Evolutionary conservation across 2,329 filamentous ascomycete genomes (phyloP), one percentile per base, ranked within the genome.

Genomic region (Monosporascus ibericus): DNA sequence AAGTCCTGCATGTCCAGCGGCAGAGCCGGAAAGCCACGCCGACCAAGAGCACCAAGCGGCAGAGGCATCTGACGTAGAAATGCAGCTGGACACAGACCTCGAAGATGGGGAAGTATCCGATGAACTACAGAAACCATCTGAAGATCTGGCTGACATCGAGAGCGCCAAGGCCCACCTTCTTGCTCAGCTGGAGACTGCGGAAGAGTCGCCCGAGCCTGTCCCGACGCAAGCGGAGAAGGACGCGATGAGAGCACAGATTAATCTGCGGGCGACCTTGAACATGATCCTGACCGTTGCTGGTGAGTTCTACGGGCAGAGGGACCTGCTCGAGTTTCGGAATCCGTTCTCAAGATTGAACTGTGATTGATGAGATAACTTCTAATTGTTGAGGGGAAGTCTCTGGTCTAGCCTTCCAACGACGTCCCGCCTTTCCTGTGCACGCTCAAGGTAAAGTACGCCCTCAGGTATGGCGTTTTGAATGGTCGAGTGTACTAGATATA

Each of bases 271-370:
- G n/a, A 91, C 90, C 40, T 76, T 96, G 36, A 92, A 95, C 70
- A 95, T 95, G 90, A 89, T 96, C 50, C 75, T 96, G 60, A 94
- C 89, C 0, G 79, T 96, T 37, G 86, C 88, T 47, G 92, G 90
- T 61, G 91, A 96, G 70, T 84, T 88, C 59, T 97, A 92, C 70
- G 91, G 92, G 1, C 92, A 97, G 71, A 79, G 86, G 58, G 92
- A 97, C 69, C 71, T 96, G 56, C 78, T 96, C 48, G 84, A 88
- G 62, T 88, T 86, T 56, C 81, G 90, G 53, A 81, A 86, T 55
- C 80, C 80, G 4, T 84, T 83, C 61, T 46, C 42, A n/a, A 25
- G 42, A 25, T 30, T 46, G 22, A 18, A 24, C 9, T 24, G 18
- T 2, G 42, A 30, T 46, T 42, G 39, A 42, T 42, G 18, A 42